phyloP scores from a whole-genome alignment of 352 stramenopile genomes.

The Phytophthora hybrid region DNA sequence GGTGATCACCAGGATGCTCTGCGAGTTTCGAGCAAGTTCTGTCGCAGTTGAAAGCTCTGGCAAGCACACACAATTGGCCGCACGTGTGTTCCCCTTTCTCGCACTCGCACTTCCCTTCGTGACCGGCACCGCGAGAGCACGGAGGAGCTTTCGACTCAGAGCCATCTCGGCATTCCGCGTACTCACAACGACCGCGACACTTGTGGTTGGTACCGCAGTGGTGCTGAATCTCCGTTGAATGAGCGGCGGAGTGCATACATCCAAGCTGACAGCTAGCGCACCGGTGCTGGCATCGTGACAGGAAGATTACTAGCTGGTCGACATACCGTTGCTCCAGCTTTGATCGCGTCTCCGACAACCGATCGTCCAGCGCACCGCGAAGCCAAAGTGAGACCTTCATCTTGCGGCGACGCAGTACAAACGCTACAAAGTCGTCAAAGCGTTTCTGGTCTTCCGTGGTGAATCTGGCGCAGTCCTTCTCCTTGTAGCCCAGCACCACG shows the following conservation, averaged over 20 bases:
- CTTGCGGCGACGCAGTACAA: slow-evolving; percentile 37
- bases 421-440: slow-evolving; percentile 33
- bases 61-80: slow-evolving; percentile 38
- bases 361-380: neutral
- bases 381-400: slow-evolving; percentile 26
- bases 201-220: slow-evolving; percentile 56
- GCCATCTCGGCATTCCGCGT: slow-evolving; percentile 33
- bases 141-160: slow-evolving; percentile 8
- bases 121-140: slow-evolving; percentile 55
- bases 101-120: slow-evolving; percentile 71
- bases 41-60: slow-evolving; percentile 54
- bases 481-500: slow-evolving; percentile 1
- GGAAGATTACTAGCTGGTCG: slow-evolving; percentile 24
- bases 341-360: slow-evolving; percentile 21
- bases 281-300: slow-evolving; percentile 51
- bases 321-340: slow-evolving; percentile 17
- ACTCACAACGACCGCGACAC: slow-evolving; percentile 51
- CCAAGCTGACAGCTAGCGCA: slow-evolving; percentile 55
- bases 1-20: slow-evolving; percentile 45
- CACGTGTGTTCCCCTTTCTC: slow-evolving; percentile 66
- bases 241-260: slow-evolving; percentile 54
- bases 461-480: neutral
- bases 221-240: slow-evolving; percentile 43
- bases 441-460: slow-evolving; percentile 5
- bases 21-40: slow-evolving; percentile 45